Percentiles rank a stretch among this genome's conserved stretches.
Evolutionary conservation across 495 filamentous ascomycete species (phyloP).

Genomic region (Daldinia grandis): DNA sequence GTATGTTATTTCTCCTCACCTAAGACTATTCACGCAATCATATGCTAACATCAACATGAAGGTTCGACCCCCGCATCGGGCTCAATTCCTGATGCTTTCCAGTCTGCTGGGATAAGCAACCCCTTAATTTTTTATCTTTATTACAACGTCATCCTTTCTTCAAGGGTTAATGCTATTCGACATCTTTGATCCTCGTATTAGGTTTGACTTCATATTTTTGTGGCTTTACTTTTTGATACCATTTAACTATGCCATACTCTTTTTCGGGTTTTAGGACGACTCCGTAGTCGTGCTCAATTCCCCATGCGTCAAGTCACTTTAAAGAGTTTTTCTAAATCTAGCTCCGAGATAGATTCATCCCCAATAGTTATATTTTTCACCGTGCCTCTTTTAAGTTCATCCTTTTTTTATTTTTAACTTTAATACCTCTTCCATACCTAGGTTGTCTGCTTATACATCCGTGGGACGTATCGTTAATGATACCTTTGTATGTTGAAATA

Average conservation of each 20-base stretch:
- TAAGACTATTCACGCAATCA: neutral
- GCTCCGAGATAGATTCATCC: neutral
- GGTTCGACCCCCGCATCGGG: conserved; percentile 51
- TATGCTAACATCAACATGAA: neutral
- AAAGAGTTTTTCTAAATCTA: neutral
- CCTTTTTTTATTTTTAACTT: neutral
- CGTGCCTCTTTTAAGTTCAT: neutral
- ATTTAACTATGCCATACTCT: neutral
- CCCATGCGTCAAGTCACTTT: neutral
- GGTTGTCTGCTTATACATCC: no score
- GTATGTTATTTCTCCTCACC: conserved; percentile 36
- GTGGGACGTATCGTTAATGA: neutral
- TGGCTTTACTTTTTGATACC: neutral
- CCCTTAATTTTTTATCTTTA: neutral
- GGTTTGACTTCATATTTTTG: neutral
- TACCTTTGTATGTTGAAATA: neutral
- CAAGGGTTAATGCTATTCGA: no score
- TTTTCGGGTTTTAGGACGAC: no score
- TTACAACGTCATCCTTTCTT: neutral
- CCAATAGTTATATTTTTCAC: neutral
- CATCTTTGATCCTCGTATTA: neutral
- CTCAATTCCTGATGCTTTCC: conserved; percentile 49
- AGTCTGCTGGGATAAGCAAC: conserved; percentile 5
- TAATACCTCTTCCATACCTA: neutral
- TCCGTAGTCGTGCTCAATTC: neutral